Evolutionary conservation across 2,329 filamentous ascomycete genomes (phyloP).

Genomic region (Monilinia laxa): DNA sequence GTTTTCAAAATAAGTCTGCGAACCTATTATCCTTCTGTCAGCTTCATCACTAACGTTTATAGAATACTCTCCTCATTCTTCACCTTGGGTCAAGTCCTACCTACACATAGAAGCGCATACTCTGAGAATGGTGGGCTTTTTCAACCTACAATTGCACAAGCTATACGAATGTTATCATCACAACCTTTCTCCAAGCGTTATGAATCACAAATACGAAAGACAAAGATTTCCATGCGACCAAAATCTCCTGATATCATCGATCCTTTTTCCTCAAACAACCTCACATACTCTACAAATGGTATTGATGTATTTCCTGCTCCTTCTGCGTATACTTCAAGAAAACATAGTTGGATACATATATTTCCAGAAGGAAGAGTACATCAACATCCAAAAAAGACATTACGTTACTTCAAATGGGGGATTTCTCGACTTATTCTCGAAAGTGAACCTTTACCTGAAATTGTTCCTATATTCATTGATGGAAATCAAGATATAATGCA

Average conservation of each 20-base stretch:
- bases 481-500: constrained; percentile 87
- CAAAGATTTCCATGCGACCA: constrained; percentile 20
- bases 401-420: constrained; percentile 99
- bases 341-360: constrained; percentile 85
- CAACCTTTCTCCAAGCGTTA: constrained; percentile 46
- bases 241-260: constrained; percentile 45
- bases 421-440: constrained; percentile 89
- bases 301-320: constrained; percentile 67
- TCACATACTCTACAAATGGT: constrained; percentile 65
- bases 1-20: constrained; percentile 80
- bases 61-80: constrained; percentile 79
- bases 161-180: constrained; percentile 75
- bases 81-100: constrained; percentile 82
- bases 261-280: constrained; percentile 51
- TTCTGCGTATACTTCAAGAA: constrained; percentile 66
- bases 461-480: constrained; percentile 93
- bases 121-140: constrained; percentile 77
- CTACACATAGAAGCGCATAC: constrained; percentile 78
- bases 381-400: constrained; percentile 72
- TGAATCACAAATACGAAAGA: constrained; percentile 14
- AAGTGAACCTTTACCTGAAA: constrained; percentile 78
- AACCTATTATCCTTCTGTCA: background rate
- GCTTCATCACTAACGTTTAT: constrained; percentile 20
- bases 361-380: constrained; percentile 96
- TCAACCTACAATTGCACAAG: constrained; percentile 84